Evolutionary conservation across 352 stramenopile species (phyloP).

Genomic region (Thalassiosira hispida): DNA sequence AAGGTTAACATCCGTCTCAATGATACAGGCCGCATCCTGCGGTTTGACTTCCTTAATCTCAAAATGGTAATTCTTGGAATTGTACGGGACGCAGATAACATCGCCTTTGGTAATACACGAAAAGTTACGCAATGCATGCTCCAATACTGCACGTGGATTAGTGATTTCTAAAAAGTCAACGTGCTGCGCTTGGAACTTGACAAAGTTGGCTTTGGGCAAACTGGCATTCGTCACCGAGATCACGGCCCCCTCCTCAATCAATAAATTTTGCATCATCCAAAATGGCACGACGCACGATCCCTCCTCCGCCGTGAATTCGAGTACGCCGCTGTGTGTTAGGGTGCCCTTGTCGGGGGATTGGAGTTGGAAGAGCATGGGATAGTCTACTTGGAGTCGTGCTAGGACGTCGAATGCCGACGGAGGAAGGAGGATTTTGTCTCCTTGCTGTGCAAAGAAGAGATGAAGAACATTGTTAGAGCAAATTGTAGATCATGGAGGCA

Average conservation of each 20-base stretch:
- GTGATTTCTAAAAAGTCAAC: constrained; percentile 99
- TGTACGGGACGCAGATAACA: constrained; percentile 98
- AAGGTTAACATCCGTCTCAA: constrained; percentile 99
- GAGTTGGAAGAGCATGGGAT: constrained; percentile 99
- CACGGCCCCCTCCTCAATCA: constrained; percentile 92
- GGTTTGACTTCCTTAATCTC: constrained; percentile 97
- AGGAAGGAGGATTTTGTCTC: constrained; percentile 95
- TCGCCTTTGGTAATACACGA: constrained; percentile 98
- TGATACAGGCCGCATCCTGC: constrained; percentile 96
- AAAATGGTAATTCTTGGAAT: constrained; percentile 98
- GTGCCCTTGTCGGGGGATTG: constrained; percentile 90
- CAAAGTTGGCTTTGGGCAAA: constrained; percentile 96
- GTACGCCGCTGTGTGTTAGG: constrained; percentile 94
- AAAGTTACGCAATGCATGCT: constrained; percentile 89
- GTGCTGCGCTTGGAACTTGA: constrained; percentile 98
- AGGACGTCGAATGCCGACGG: constrained; percentile 97
- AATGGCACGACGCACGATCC: constrained; percentile 98
- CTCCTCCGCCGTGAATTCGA: constrained; percentile 98
- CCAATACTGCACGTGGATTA: constrained; percentile 96
- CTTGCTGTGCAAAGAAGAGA: constrained; percentile 49
- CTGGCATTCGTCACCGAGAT: constrained; percentile 94
- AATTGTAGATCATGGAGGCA: not conserved
- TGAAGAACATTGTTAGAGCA: constrained; percentile 9
- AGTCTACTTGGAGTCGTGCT: constrained; percentile 94
- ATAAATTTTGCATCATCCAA: constrained; percentile 99